Evolutionary conservation across 2,329 filamentous ascomycete species (phyloP).

Genomic region (Blumeria hordei): DNA sequence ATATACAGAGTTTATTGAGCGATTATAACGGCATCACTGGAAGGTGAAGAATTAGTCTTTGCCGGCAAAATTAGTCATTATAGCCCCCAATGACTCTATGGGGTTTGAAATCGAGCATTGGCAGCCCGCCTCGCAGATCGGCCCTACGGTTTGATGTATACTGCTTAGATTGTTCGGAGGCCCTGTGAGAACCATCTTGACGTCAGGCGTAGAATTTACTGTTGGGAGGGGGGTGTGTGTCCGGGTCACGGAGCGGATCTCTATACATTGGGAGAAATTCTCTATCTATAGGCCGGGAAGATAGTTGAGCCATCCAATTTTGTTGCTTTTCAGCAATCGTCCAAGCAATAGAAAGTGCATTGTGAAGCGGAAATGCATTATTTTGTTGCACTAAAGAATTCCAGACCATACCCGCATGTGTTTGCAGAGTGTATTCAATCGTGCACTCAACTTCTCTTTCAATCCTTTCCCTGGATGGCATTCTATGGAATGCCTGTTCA

Average conservation of each 20-base stretch:
- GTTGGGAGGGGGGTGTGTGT: no score
- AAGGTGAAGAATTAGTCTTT: no score
- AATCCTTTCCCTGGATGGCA: not conserved
- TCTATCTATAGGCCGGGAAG: not conserved
- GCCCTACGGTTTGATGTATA: no score
- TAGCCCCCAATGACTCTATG: no score
- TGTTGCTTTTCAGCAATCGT: not conserved
- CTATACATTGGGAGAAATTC: not conserved
- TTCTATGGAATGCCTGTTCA: constrained; percentile 1
- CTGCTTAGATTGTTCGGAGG: no score
- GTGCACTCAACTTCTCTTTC: not conserved
- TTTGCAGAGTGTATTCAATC: constrained; percentile 1
- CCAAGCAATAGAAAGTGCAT: not conserved
- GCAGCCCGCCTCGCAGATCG: no score
- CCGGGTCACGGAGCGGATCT: not conserved
- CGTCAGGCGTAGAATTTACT: no score
- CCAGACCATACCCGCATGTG: not conserved
- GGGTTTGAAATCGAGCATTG: no score
- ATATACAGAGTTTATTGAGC: no score
- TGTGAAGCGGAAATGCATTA: not conserved
- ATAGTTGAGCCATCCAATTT: not conserved
- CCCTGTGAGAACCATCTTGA: no score
- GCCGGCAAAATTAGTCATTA: no score
- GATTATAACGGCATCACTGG: no score
- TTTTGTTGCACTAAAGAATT: not conserved